Conservation (phyloP, 2,329 filamentous ascomycete genomes). For the Phaeosphaeriaceae sp. region DNA sequence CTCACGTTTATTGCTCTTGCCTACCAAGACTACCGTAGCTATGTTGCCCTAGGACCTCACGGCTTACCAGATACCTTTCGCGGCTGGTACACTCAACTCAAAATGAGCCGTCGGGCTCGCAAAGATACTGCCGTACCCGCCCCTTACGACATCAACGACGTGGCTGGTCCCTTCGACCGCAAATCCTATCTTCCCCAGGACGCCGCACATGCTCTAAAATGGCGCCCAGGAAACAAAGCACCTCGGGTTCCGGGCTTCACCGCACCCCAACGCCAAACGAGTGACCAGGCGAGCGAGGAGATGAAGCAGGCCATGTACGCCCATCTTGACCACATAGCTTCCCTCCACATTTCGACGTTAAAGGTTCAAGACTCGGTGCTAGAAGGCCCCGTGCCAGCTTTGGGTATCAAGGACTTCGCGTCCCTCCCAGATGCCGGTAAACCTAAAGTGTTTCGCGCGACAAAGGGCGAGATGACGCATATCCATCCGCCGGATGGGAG, state of each 20-base stretch:
- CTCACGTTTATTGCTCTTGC: not conserved
- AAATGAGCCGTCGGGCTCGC: not conserved
- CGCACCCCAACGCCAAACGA: not conserved
- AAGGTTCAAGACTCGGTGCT: not conserved
- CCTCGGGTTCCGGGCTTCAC: not conserved
- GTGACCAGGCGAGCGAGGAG: not conserved
- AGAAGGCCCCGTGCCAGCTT: not conserved
- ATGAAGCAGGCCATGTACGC: not conserved
- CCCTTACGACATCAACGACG: not conserved
- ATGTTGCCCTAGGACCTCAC: not conserved
- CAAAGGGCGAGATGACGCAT: not conserved
- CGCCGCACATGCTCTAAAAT: not conserved
- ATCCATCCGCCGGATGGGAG: not conserved
- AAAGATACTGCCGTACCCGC: not conserved
- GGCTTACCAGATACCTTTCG: not conserved
- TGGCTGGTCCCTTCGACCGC: not conserved
- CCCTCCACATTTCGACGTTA: not conserved
- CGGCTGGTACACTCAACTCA: not conserved
- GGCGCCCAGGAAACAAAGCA: not conserved
- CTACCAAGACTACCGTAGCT: not conserved
- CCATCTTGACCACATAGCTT: not conserved
- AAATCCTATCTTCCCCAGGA: not conserved
- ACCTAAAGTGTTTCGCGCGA: not conserved
- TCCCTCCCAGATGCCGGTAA: not conserved
- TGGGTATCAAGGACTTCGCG: not conserved